These are phyloP conservation scores for Arxiozyma heterogenica DNA, from an alignment of 1,139 yeast genomes.

Conservation along the genomic window DNA sequence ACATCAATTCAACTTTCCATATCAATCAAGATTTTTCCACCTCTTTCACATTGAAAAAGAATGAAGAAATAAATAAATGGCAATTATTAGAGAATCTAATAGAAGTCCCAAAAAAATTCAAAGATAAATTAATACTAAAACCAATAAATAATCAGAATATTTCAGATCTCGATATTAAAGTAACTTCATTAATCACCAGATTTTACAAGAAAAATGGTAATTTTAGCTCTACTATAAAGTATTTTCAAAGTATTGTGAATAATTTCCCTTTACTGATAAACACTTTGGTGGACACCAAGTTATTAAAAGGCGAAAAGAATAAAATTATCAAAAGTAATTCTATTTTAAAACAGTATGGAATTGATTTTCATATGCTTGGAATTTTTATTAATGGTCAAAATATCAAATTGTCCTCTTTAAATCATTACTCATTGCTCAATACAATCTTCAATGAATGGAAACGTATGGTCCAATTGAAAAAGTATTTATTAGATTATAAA, in stretches of 20 bases:
- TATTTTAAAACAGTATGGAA: conserved; percentile 15
- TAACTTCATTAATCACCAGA: conserved; percentile 38
- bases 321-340: conserved; percentile 10
- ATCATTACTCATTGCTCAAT: conserved; percentile 16
- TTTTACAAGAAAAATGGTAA: conserved; percentile 24
- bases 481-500: not conserved
- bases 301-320: conserved; percentile 7
- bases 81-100: not conserved
- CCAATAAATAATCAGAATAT: conserved; percentile 28
- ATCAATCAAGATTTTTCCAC: conserved; percentile 9
- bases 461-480: conserved; percentile 1
- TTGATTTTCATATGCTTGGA: conserved; percentile 35
- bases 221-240: conserved; percentile 28
- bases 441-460: conserved; percentile 9
- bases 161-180: conserved; percentile 37
- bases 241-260: conserved; percentile 35
- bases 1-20: not conserved
- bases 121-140: not conserved
- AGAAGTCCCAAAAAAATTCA: conserved; percentile 10
- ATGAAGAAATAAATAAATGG: conserved; percentile 5
- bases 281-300: conserved; percentile 13
- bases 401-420: conserved; percentile 18
- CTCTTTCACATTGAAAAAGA: conserved; percentile 11
- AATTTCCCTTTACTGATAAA: conserved; percentile 45
- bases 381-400: conserved; percentile 57